Conservation (phyloP, 257 asterid species). For the Marsdenia floribunda region DNA sequence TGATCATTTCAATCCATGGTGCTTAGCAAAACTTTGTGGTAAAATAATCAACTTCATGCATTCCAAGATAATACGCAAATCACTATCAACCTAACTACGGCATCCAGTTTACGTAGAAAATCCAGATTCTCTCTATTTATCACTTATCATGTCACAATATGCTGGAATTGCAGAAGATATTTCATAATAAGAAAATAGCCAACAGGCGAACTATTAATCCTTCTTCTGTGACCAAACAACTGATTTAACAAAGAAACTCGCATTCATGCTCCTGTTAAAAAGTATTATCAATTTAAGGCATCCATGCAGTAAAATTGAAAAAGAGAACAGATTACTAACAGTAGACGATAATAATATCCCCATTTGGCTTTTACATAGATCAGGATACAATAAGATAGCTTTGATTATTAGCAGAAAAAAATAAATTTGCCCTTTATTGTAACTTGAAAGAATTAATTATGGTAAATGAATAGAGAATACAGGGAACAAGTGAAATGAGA, state of each 20-base stretch:
- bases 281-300: not conserved
- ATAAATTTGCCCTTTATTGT: not conserved
- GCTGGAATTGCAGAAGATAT: not conserved
- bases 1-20: not conserved
- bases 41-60: not conserved
- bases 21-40: not conserved
- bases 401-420: not conserved
- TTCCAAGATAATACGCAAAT: not conserved
- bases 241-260: not conserved
- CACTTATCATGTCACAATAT: not conserved
- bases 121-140: not conserved
- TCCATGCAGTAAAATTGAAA: not conserved
- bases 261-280: not conserved
- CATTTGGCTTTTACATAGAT: not conserved
- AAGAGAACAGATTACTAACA: not conserved
- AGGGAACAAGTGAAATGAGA: not conserved
- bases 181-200: not conserved
- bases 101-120: not conserved
- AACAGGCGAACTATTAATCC: not conserved
- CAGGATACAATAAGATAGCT: too few species aligned
- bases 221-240: not conserved
- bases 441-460: too few species aligned
- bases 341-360: not conserved
- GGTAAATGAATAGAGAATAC: too few species aligned
- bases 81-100: not conserved